Evolutionary conservation across 495 filamentous ascomycete genomes (phyloP).

Genomic region (Peziza echinospora): DNA sequence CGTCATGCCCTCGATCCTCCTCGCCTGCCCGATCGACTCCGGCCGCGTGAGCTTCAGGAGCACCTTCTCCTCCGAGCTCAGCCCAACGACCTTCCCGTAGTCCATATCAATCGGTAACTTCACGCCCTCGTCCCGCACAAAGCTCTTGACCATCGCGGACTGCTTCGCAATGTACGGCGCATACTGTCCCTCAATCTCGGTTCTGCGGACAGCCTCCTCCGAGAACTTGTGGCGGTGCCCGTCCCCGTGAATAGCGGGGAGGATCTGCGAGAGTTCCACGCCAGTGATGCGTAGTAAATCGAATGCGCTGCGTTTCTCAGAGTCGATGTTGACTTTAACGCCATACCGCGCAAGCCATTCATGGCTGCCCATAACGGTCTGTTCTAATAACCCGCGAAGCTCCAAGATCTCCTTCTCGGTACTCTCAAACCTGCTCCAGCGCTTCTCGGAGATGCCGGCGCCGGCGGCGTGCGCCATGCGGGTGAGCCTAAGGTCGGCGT

Average conservation of each 20-base stretch:
- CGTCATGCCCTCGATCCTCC: constrained; percentile 63
- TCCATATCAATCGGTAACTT: constrained; percentile 54
- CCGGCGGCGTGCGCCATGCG: constrained; percentile 53
- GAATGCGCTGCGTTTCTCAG: constrained; percentile 40
- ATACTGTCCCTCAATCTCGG: constrained; percentile 59
- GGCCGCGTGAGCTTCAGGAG: constrained; percentile 49
- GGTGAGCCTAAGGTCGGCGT: constrained; percentile 77
- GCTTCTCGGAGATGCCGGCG: constrained; percentile 52
- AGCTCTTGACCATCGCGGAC: constrained; percentile 34
- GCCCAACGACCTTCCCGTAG: constrained; percentile 45
- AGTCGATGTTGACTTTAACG: constrained; percentile 40
- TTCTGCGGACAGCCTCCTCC: constrained; percentile 36
- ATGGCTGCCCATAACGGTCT: constrained; percentile 30
- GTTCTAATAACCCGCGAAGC: constrained; percentile 35
- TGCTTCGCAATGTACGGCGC: constrained; percentile 64
- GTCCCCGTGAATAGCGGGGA: constrained; percentile 29
- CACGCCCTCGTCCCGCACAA: constrained; percentile 57
- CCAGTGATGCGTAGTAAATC: constrained; percentile 48
- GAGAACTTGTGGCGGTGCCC: constrained; percentile 30
- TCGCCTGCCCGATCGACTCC: constrained; percentile 69
- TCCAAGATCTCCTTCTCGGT: constrained; percentile 41
- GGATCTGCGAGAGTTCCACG: constrained; percentile 28
- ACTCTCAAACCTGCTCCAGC: constrained; percentile 49
- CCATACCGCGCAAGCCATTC: constrained; percentile 46
- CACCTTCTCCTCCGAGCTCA: constrained; percentile 56